Base-by-base conservation (phyloP, 257 asterid species). In the Ocimum tenuiflorum region DNA sequence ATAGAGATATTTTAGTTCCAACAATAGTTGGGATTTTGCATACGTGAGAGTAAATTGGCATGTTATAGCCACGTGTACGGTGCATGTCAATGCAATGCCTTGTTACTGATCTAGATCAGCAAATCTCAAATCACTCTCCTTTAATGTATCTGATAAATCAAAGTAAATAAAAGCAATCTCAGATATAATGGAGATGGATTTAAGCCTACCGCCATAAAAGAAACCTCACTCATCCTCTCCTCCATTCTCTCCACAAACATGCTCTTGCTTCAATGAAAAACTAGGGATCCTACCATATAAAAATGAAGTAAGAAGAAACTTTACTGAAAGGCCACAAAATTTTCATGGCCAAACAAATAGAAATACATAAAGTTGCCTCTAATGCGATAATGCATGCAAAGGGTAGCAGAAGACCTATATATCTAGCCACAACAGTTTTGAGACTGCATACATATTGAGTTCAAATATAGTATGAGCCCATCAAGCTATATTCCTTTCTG, bases 261-360 rank as follows among this genome's bases (percentile, higher is more conserved):
- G 95, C 61, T 83, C 7, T 91, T n/a, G 87, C 82, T 24, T 88
- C 96, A 8, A 74, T 88, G 84, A 86, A 77, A 88, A 86, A 66
- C 74, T 86, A 17, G 50, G 42, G 79, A 75, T 0, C n/a, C n/a
- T n/a, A n/a, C n/a, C n/a, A n/a, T n/a, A n/a, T n/a, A n/a, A n/a
- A n/a, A n/a, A n/a, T n/a, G n/a, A n/a, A n/a, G n/a, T n/a, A n/a
- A n/a, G 33, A 58, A 0, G 76, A 68, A 22, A 36, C 52, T 35
- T 39, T 18, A 11, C 14, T 42, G 35, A 47, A 46, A 57, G 56
- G 46, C 18, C n/a, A n/a, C 42, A 8, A 49, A 29, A 24, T 43
- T 66, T 53, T 39, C 38, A 39, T 50, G 17, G 17, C 38, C 70
- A 60, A 65, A 13, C 14, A 54, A 41, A 0, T 39, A 42, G 45